phyloP scores from a whole-genome alignment of 345 rosid species.

The Lepidium didymum region DNA sequence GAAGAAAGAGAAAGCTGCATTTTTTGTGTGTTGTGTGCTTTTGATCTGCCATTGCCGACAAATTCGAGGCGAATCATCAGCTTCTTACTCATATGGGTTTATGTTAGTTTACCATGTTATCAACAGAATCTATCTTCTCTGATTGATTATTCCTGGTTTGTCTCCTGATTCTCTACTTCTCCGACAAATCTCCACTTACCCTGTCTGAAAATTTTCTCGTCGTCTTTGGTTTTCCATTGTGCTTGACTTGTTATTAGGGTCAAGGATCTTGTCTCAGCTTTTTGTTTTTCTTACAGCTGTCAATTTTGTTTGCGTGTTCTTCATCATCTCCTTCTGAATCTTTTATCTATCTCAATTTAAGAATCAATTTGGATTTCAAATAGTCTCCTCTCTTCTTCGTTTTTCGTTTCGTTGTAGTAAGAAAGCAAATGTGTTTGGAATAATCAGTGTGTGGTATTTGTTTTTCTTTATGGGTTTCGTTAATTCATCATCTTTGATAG shows the following conservation, averaged over 20 bases:
- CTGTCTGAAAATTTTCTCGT: slow-evolving; percentile 9
- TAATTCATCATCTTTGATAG: slow-evolving; percentile 3
- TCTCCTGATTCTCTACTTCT: slow-evolving; percentile 27
- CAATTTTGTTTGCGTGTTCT: slow-evolving; percentile 26
- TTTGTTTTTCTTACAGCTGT: slow-evolving; percentile 12
- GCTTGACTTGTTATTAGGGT: slow-evolving; percentile 19
- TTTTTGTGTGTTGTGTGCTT: slow-evolving; percentile 16
- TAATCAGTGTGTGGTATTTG: slow-evolving; percentile 1
- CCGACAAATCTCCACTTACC: slow-evolving; percentile 17
- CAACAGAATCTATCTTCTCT: slow-evolving; percentile 4
- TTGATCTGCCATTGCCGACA: slow-evolving; percentile 44
- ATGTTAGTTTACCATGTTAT: slow-evolving; percentile 7
- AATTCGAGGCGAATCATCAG: slow-evolving; percentile 9
- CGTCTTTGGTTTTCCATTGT: slow-evolving; percentile 17
- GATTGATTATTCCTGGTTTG: slow-evolving; percentile 25
- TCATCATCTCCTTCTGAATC: slow-evolving; percentile 10
- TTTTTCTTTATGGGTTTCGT: not conserved
- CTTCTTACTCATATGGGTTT: slow-evolving; percentile 26
- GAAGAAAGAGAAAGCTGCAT: slow-evolving; percentile 17
- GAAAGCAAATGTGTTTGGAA: slow-evolving; percentile 14
- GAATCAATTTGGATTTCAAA: slow-evolving; percentile 3
- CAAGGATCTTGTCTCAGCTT: slow-evolving; percentile 19
- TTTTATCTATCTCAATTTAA: slow-evolving; percentile 9
- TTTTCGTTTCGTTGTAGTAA: not conserved
- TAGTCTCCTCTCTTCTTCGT: not conserved